phyloP scores from a whole-genome alignment of 2,329 filamentous ascomycete genomes.

The Metarhizium guizhouense region DNA sequence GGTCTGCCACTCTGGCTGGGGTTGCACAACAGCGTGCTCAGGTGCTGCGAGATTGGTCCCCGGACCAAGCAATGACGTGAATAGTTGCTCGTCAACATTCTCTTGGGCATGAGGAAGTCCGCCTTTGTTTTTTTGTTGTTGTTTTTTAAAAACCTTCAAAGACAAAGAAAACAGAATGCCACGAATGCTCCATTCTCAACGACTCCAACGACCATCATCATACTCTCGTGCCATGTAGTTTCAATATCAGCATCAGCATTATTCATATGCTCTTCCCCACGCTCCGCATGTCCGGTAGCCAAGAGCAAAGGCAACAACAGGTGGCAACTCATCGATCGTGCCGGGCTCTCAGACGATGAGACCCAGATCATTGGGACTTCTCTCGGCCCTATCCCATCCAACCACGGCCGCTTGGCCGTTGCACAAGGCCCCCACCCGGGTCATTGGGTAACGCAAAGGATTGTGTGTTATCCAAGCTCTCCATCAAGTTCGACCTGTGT shows the following conservation, averaged over 20 bases:
- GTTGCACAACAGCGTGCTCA: background rate
- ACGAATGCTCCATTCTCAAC: background rate
- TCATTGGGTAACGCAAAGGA: background rate
- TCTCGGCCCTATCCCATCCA: slow-evolving; percentile 1
- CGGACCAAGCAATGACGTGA: background rate
- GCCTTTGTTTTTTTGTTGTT: too few relatives aligned
- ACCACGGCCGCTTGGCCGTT: background rate
- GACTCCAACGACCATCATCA: background rate
- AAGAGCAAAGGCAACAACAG: background rate
- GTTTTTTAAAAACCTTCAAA: too few relatives aligned
- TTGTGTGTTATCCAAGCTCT: background rate
- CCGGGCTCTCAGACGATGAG: slow-evolving; percentile 2
- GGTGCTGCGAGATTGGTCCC: background rate
- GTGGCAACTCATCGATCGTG: slow-evolving; percentile 2
- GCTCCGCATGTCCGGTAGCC: background rate
- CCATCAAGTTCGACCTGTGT: background rate
- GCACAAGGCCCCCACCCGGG: background rate
- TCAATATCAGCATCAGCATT: background rate
- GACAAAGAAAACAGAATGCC: background rate
- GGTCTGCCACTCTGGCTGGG: background rate
- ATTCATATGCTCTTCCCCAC: background rate
- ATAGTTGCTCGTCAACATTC: background rate
- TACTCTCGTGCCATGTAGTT: background rate
- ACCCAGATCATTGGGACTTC: slow-evolving; percentile 4
- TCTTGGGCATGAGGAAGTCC: too few relatives aligned